phyloP scores from a whole-genome alignment of 208 protist genomes.

The Herpetomonas samuelpessoai region DNA sequence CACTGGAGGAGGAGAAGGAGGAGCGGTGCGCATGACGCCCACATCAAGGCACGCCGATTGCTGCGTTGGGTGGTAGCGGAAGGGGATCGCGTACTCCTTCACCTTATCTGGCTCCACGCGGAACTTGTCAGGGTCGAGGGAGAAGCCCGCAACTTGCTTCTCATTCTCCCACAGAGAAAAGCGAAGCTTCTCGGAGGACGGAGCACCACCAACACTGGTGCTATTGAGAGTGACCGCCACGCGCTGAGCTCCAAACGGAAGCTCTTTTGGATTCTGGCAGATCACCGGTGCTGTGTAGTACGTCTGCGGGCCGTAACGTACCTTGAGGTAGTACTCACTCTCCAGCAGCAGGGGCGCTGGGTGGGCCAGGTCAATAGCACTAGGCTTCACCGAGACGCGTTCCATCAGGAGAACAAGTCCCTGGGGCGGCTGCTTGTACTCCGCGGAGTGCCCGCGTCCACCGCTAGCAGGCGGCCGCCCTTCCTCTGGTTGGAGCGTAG shows the following conservation, averaged over 20 bases:
- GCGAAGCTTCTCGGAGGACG: constrained; percentile 49
- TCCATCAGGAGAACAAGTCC: constrained; percentile 57
- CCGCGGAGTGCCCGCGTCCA: not conserved
- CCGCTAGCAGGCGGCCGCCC: not conserved
- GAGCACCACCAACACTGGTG: not conserved
- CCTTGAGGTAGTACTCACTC: constrained; percentile 62
- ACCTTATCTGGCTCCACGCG: constrained; percentile 19
- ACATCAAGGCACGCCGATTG: constrained; percentile 66
- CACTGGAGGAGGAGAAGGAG: too few relatives aligned
- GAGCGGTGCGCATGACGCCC: constrained; percentile 32
- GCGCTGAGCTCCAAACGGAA: constrained; percentile 38
- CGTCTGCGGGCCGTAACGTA: constrained; percentile 52
- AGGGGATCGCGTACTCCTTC: constrained; percentile 86
- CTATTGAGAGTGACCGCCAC: constrained; percentile 23
- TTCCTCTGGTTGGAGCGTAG: not conserved
- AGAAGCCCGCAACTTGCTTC: constrained; percentile 80
- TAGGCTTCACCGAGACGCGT: constrained; percentile 49
- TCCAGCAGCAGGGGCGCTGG: constrained; percentile 68
- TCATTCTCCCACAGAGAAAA: constrained; percentile 83
- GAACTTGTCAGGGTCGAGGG: constrained; percentile 73
- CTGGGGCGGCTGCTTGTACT: not conserved
- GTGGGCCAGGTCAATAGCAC: constrained; percentile 47
- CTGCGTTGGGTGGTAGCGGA: constrained; percentile 77
- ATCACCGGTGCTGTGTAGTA: constrained; percentile 28
- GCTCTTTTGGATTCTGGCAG: constrained; percentile 55